Evolutionary conservation across 163 green algal species (phyloP), one percentile per base, ranked within the genome.

Genomic region (Scenedesmus sp.): DNA sequence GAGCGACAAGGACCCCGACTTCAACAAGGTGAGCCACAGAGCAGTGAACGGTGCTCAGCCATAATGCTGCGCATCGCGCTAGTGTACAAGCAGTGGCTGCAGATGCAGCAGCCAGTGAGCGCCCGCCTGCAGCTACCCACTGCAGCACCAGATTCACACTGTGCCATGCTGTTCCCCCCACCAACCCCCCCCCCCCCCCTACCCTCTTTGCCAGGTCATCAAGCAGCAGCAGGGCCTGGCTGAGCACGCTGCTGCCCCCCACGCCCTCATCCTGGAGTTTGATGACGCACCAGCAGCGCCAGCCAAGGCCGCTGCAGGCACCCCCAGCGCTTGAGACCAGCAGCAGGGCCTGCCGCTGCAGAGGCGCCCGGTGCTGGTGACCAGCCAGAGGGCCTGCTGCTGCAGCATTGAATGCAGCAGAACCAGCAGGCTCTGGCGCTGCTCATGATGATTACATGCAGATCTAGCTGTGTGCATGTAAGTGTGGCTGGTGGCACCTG

Each of bases 211-310:
- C 65, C 65, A 84, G 79, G 79, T 89, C 40, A 82, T 89, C 15
- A 44, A 44, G 26, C 83, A 43, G 16, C 42, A 83, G 42, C 43
- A 76, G 68, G 46, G 53, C 40, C 85, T 89, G 65, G 65, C 85
- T 44, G 85, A 89, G 42, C 85, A 89, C 24, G 68, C 68, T 10
- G 85, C 85, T 18, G 85, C 85, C 3, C 10, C 85, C 10, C 85
- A 59, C 33, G 85, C 85, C 20, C 65, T 83, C 26, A 70, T 89
- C 42, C 65, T 89, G 85, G 26, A 89, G 3, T 73, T 89, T 70
- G 85, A 89, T 73, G 65, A 61, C 0, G 10, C 35, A 46, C 35
- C 73, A 82, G 73, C 73, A 82, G 73, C 73, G 37, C 35, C 73
- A 82, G 73, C 73, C 10, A 46, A 20, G 37, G 73, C 73, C 26